Base-by-base conservation (phyloP, 495 filamentous ascomycete species). In the Polyplosphaeria fusca region DNA sequence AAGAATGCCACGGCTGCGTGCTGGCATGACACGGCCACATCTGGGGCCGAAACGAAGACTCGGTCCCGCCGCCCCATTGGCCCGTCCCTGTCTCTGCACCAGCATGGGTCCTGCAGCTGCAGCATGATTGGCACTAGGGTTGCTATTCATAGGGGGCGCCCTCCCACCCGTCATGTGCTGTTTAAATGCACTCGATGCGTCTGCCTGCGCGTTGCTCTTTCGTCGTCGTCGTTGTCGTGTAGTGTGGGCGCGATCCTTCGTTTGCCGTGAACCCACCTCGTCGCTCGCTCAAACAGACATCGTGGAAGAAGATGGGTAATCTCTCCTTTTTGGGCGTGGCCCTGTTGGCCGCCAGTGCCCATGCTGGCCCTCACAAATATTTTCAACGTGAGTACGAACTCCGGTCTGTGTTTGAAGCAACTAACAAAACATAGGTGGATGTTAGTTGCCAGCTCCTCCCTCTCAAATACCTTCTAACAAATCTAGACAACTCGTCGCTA, bases 111-210 rank as follows among this genome's bases (percentile, higher is more conserved):
- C 32, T 48, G 53, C 14, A 27, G 13, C 44, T 38, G 23, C 44
- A 18, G 9, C 14, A 40, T 25, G 18, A 49, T 49, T 24, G 46
- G 32, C 46, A 46, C 25, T 12, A 37, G 54, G 54, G 46, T 14
- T 28, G 12, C 54, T 58, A 58, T 58, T 58, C 54, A 58, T 50
- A 58, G 54, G 54, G 54, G 39, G 5, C 47, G 54, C 30, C 25
- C 12, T n/a, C 51, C 52, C 7, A 18, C 24, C 37, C 18, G 20
- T 27, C 7, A 23, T 35, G 24, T 18, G 4, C 22, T 26, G 13
- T 43, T 51, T 19, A 37, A 50, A 49, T 43, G 35, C 45, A 12
- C 25, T 50, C 38, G 16, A 30, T 32, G 24, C 35, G 7, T 44
- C 46, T 22, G 16, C 7, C 46, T 22, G 2, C 37, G 14, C 45